Base-by-base conservation (phyloP, 257 asterid genomes). In the Forsythia suspensa region DNA sequence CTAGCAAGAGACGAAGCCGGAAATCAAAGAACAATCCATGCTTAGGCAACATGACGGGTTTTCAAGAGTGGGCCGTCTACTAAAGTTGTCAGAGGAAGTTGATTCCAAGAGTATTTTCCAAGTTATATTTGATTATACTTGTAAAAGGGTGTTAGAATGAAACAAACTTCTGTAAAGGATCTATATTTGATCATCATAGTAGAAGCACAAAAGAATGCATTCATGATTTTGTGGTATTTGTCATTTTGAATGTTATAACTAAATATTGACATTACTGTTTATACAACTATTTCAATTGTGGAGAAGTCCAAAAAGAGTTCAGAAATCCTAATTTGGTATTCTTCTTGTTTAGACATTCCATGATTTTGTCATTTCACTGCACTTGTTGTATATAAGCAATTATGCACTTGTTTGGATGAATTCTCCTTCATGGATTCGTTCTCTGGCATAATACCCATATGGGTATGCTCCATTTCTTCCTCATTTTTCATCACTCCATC, bases 1-100 rank as follows among this genome's bases (percentile, higher is more conserved):
- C 24, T 24, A 76, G 81, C 85, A 79, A 43, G 87, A 91, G 65
- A 57, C 0, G 78, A 87, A 79, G 82, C 86, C 86, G 34, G 90
- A 88, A 38, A 81, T 94, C 36, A 84, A 61, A 4, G 90, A 85
- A 84, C 97, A 86, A 73, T 73, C 93, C 40, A 87, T 94, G 74
- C 20, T 86, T 6, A 91, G 86, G 74, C 92, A 94, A 83, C 98
- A 94, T 57, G 79, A 82, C 68, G 99, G 96, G 29, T 96, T 92
- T 76, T 80, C 82, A 6, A 84, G 89, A 84, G 97, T 96, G 80
- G 95, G 97, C 43, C 94, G 89, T 55, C 89, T 96, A 66, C 89
- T 96, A 15, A 92, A 84, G 85, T 82, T 86, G 75, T 81, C 94
- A 0, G 89, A 89, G 57, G 96, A 92, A 85, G 86, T 77, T 72